These are phyloP conservation scores for Phytophthora constricta DNA, from an alignment of 352 stramenopile genomes.

Conservation along the genomic window DNA sequence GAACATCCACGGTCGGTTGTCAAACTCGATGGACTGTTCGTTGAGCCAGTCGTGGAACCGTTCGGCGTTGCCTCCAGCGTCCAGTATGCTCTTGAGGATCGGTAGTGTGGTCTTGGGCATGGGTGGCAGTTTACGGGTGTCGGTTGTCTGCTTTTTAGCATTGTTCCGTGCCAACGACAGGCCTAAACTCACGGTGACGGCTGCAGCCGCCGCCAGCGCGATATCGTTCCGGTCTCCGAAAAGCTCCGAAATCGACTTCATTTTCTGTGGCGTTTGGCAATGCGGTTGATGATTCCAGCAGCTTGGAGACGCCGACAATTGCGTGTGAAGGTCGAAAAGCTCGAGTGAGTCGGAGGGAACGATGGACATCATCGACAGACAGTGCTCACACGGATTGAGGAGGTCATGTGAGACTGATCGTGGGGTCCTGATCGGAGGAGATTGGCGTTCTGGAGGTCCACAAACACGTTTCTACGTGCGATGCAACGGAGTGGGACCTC, in stretches of 20 bases:
- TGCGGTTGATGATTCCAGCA: neutral
- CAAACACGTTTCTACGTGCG: neutral
- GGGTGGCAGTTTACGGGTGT: slow-evolving; percentile 31
- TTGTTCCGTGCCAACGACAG: slow-evolving; percentile 34
- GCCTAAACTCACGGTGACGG: slow-evolving; percentile 33
- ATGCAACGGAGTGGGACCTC: neutral
- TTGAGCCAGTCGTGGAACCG: slow-evolving; percentile 61
- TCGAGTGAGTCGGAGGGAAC: neutral
- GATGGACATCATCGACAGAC: neutral
- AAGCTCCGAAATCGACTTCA: slow-evolving; percentile 31
- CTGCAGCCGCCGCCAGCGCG: slow-evolving; percentile 17
- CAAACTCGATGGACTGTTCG: slow-evolving; percentile 42
- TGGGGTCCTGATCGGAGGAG: neutral
- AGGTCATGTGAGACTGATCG: too few species aligned
- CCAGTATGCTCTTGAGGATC: slow-evolving; percentile 51
- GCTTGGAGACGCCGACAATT: neutral
- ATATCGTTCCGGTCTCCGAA: slow-evolving; percentile 24
- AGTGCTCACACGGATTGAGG: neutral
- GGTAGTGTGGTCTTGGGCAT: slow-evolving; percentile 40
- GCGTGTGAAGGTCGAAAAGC: neutral
- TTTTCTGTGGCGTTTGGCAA: neutral
- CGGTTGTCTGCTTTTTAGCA: slow-evolving; percentile 22
- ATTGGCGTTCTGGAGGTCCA: neutral
- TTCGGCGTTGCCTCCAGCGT: slow-evolving; percentile 29
- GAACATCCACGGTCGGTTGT: slow-evolving; percentile 49